Evolutionary conservation across 1,139 yeast species (phyloP).

Genomic region (Schwanniomyces etchellsii): DNA sequence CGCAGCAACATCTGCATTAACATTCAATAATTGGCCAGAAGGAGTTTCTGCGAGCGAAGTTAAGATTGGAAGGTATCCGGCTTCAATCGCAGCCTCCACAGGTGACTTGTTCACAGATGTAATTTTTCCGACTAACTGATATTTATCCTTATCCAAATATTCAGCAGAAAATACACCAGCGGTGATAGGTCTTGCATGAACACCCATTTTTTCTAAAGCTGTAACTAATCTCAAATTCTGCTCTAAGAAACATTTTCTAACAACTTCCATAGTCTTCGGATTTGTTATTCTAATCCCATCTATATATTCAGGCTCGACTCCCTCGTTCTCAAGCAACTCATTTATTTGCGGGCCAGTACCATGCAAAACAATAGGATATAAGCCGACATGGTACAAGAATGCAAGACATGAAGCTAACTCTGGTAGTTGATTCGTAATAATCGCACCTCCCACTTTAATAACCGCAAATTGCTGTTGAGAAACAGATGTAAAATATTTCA

Average conservation of each 20-base stretch:
- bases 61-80: slow-evolving; percentile 94
- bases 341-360: slow-evolving; percentile 99
- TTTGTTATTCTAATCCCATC: slow-evolving; percentile 98
- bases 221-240: slow-evolving; percentile 93
- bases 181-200: slow-evolving; percentile 96
- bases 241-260: slow-evolving; percentile 88
- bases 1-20: slow-evolving; percentile 98
- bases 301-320: slow-evolving; percentile 91
- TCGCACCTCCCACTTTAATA: slow-evolving; percentile 98
- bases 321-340: slow-evolving; percentile 86
- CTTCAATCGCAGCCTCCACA: slow-evolving; percentile 89
- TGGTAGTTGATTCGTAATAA: slow-evolving; percentile 87
- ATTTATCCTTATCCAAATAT: slow-evolving; percentile 83
- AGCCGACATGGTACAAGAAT: slow-evolving; percentile 92
- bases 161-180: slow-evolving; percentile 97
- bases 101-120: slow-evolving; percentile 83
- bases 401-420: slow-evolving; percentile 95
- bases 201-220: slow-evolving; percentile 94
- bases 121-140: slow-evolving; percentile 89
- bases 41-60: slow-evolving; percentile 96
- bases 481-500: slow-evolving; percentile 93
- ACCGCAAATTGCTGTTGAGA: slow-evolving; percentile 96
- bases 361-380: slow-evolving; percentile 92
- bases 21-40: slow-evolving; percentile 93
- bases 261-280: slow-evolving; percentile 92